phyloP scores from a whole-genome alignment of 306 rosid genomes.

The Crotalaria pallida region DNA sequence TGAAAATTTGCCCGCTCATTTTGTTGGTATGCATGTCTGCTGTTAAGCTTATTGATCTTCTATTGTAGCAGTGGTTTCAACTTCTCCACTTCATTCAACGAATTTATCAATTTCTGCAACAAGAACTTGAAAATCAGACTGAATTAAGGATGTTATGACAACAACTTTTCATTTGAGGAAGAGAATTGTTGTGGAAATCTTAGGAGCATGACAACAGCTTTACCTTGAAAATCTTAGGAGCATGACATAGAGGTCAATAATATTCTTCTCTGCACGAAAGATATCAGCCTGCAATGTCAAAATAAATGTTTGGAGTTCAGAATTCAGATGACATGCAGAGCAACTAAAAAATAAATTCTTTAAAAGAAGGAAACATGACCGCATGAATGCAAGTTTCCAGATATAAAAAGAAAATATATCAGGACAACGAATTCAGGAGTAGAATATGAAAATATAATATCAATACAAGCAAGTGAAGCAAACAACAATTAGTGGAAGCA shows the following conservation, averaged over 20 bases:
- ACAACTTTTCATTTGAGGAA: too few relatives aligned
- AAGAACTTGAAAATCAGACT: slow-evolving; percentile 23
- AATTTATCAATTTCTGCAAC: slow-evolving; percentile 54
- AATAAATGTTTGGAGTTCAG: too few relatives aligned
- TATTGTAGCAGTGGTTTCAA: too few relatives aligned
- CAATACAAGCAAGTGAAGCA: too few relatives aligned
- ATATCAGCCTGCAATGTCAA: too few relatives aligned
- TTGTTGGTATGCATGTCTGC: slow-evolving; percentile 37
- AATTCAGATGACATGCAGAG: too few relatives aligned
- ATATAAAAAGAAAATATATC: background rate
- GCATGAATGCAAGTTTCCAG: background rate
- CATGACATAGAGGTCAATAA: slow-evolving; percentile 85
- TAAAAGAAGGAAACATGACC: background rate
- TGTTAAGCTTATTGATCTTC: slow-evolving; percentile 63
- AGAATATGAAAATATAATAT: too few relatives aligned
- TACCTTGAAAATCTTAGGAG: slow-evolving; percentile 94
- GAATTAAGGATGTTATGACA: background rate
- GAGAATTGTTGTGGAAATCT: too few relatives aligned
- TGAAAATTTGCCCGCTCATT: slow-evolving; percentile 39
- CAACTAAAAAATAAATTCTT: slow-evolving; percentile 4
- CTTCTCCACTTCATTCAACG: slow-evolving; percentile 72
- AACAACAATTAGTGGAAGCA: background rate
- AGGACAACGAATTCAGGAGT: too few relatives aligned
- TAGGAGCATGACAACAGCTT: too few relatives aligned
- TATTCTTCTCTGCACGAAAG: slow-evolving; percentile 82